Base-by-base conservation (phyloP, 2,329 filamentous ascomycete genomes). In the Calonectria henricotiae region DNA sequence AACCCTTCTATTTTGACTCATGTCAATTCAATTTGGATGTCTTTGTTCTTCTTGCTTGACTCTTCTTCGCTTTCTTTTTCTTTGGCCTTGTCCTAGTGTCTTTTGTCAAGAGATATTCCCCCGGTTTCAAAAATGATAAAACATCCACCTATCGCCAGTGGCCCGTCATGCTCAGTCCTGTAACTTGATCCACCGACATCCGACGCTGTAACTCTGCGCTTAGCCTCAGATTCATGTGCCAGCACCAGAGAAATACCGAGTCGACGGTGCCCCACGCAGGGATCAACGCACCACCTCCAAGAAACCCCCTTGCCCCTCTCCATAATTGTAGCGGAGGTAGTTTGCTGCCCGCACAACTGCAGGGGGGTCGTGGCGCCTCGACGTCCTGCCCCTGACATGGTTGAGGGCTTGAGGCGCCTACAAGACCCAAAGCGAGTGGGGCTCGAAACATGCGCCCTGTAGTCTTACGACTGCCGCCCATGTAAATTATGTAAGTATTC, bases 221-320 rank as follows among this genome's bases (percentile, higher is more conserved):
- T 27, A 41, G 62, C 62, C 39, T 65, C 62, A 58, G 62, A 65
- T 65, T 65, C 62, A 65, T 46, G 49, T 46, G 13, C 35, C 46
- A 32, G 46, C 41, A 27, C 46, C 8, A 35, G 5, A 30, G 39
- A 20, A 46, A 17, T 47, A 65, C 62, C 62, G 62, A 64, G 35
- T 64, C 46, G 62, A 58, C 37, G 62, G 62, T 23, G 58, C 58
- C 58, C 62, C 25, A 32, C 12, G 49, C 49, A 65, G 49, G 49
- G 37, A 60, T 60, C 55, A 37, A 25, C 51, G 51, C 51, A 39
- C 51, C 51, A 55, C 51, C 51, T 2, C 30, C 2, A 5, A n/a
- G 32, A 9, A 9, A 35, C 32, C 32, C 32, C 32, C 32, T 35
- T 35, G 32, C 32, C 5, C n/a, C n/a, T 37, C 51, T n/a, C 51